Evolutionary conservation across 2,329 filamentous ascomycete genomes (phyloP).

Genomic region (Penicillium sp.): DNA sequence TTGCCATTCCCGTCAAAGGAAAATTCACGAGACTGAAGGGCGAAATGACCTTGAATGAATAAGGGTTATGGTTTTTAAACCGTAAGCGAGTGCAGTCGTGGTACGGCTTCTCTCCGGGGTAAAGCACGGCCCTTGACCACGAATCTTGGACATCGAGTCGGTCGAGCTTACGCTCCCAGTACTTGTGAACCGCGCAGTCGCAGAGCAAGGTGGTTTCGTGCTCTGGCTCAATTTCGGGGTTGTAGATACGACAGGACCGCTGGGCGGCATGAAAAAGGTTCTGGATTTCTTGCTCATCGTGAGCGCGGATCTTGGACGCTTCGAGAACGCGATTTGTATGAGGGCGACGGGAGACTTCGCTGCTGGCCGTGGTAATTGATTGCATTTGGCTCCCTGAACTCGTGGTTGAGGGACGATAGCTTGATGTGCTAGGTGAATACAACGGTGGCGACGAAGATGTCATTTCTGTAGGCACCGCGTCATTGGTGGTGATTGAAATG

Average conservation of each 20-base stretch:
- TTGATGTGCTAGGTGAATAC: neutral
- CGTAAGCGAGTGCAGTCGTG: conserved; percentile 28
- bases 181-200: conserved; percentile 47
- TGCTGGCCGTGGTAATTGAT: neutral
- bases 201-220: conserved; percentile 49
- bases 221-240: conserved; percentile 53
- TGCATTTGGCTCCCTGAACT: conserved; percentile 4
- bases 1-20: conserved; percentile 20
- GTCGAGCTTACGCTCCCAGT: conserved; percentile 40
- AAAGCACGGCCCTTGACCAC: conserved; percentile 54
- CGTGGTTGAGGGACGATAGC: neutral
- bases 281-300: conserved; percentile 53
- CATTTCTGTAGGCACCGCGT: neutral
- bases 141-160: conserved; percentile 44
- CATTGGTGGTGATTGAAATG: neutral
- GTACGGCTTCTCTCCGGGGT: conserved; percentile 46
- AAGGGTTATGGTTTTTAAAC: conserved; percentile 40
- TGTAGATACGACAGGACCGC: conserved; percentile 46
- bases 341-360: neutral
- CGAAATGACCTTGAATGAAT: conserved; percentile 18
- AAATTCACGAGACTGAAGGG: neutral
- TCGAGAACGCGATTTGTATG: conserved; percentile 48
- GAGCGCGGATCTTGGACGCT: conserved; percentile 42
- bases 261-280: conserved; percentile 48
- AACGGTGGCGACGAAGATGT: neutral